Evolutionary conservation across 2,329 filamentous ascomycete species (phyloP).

Genomic region (Sarocladiaceae sp.): DNA sequence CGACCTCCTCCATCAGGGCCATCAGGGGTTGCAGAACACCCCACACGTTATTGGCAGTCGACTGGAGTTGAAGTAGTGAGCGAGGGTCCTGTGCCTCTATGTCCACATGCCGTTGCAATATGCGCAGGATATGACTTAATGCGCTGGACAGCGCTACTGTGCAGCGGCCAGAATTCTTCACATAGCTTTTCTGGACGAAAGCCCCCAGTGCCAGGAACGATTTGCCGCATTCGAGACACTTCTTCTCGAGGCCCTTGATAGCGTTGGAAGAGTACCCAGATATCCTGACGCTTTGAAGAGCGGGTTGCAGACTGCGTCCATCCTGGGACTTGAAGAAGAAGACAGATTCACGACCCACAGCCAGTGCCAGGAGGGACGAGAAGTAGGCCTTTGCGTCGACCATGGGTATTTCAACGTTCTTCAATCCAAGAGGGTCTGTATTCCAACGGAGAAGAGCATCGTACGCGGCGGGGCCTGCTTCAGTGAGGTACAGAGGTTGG

Average conservation of each 20-base stretch:
- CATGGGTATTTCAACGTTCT: conserved; percentile 32
- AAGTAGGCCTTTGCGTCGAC: conserved; percentile 44
- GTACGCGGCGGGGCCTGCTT: conserved; percentile 59
- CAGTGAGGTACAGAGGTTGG: conserved; percentile 56
- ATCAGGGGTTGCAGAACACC: conserved; percentile 46
- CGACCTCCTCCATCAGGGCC: conserved; percentile 41
- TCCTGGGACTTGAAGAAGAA: conserved; percentile 58
- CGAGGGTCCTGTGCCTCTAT: conserved; percentile 31
- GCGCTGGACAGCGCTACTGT: conserved; percentile 47
- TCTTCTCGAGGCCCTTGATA: conserved; percentile 38
- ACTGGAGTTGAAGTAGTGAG: conserved; percentile 49
- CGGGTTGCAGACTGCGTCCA: conserved; percentile 45
- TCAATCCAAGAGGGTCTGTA: conserved; percentile 32
- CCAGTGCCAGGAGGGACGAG: conserved; percentile 56
- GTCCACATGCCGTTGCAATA: conserved; percentile 43
- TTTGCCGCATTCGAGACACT: conserved; percentile 42
- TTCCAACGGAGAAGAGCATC: conserved; percentile 51
- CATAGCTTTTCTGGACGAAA: conserved; percentile 42
- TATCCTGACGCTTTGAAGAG: conserved; percentile 40
- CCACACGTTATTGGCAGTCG: conserved; percentile 38
- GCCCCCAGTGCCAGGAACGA: conserved; percentile 37
- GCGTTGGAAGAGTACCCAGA: conserved; percentile 49
- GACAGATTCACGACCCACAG: conserved; percentile 64
- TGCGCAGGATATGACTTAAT: conserved; percentile 40
- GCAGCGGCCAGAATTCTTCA: conserved; percentile 35